Percentiles rank a stretch among this genome's conserved stretches.
phyloP scores from a whole-genome alignment of 2,329 filamentous ascomycete genomes.

The Cercospora zeae-maydis region DNA sequence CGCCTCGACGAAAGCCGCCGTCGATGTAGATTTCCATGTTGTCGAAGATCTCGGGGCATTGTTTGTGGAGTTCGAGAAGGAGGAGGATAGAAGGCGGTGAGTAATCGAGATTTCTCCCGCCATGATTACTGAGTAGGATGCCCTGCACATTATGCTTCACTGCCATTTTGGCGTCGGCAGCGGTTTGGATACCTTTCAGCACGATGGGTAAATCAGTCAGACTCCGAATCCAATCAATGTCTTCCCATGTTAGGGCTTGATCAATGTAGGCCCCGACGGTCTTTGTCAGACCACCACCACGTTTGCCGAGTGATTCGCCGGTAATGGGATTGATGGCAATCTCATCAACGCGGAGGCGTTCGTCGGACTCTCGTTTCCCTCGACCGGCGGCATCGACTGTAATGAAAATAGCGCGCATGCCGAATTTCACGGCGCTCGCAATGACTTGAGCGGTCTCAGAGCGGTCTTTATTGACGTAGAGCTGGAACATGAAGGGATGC shows the following conservation, averaged over 20 bases:
- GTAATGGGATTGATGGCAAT: constrained; percentile 31
- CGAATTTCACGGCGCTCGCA: constrained; percentile 43
- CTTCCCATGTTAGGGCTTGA: constrained; percentile 49
- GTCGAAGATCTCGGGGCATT: constrained; percentile 48
- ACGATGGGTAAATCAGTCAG: constrained; percentile 28
- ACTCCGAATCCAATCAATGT: constrained; percentile 42
- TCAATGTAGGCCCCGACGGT: constrained; percentile 56
- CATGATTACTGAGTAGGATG: constrained; percentile 47
- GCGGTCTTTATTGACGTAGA: constrained; percentile 60
- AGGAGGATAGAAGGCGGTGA: constrained; percentile 53
- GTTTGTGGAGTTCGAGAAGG: constrained; percentile 59
- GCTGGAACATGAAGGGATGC: constrained; percentile 54
- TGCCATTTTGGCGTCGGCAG: constrained; percentile 41
- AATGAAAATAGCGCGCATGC: constrained; percentile 54
- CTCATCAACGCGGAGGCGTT: constrained; percentile 33
- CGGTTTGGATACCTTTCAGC: constrained; percentile 41
- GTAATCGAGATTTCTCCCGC: constrained; percentile 38
- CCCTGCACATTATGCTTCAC: constrained; percentile 42
- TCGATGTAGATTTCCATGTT: constrained; percentile 56
- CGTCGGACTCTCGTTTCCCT: constrained; percentile 53
- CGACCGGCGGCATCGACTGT: constrained; percentile 58
- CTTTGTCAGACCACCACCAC: constrained; percentile 50
- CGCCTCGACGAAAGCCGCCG: constrained; percentile 60
- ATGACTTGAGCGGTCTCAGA: constrained; percentile 51
- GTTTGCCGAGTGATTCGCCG: constrained; percentile 48